phyloP scores from a whole-genome alignment of 2,329 filamentous ascomycete species.

The Aureobasidium sp. region DNA sequence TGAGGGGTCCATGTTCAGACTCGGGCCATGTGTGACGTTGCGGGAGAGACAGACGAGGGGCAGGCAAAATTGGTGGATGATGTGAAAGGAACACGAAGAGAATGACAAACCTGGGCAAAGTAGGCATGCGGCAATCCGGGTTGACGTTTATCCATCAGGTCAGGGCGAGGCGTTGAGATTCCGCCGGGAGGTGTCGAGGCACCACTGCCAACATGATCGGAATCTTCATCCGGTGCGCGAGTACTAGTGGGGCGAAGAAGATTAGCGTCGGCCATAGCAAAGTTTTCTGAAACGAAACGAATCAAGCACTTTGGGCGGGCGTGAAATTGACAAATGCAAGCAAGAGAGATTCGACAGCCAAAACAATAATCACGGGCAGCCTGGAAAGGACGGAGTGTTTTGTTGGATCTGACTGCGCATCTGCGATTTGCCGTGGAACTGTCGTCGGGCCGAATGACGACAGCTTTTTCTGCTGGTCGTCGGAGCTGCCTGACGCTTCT shows the following conservation, averaged over 20 bases:
- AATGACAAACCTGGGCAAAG: conserved; percentile 98
- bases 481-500: neutral
- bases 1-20: conserved; percentile 13
- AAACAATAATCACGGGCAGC: neutral
- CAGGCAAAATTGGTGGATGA: conserved; percentile 13
- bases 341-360: neutral
- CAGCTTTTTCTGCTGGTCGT: conserved; percentile 2
- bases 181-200: conserved; percentile 77
- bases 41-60: conserved; percentile 9
- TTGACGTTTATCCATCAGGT: conserved; percentile 87
- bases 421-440: neutral
- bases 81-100: conserved; percentile 39
- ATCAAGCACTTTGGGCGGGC: conserved; percentile 12
- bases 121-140: conserved; percentile 90
- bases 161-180: conserved; percentile 85
- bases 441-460: conserved; percentile 8
- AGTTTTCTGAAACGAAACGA: conserved; percentile 15
- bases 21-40: conserved; percentile 15
- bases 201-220: conserved; percentile 68
- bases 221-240: conserved; percentile 55
- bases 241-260: conserved; percentile 29
- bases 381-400: neutral
- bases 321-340: neutral
- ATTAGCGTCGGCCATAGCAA: conserved; percentile 24
- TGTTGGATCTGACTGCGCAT: conserved; percentile 1